phyloP scores from a whole-genome alignment of 164 flowering plant genomes.

The Liriodendron chinense region DNA sequence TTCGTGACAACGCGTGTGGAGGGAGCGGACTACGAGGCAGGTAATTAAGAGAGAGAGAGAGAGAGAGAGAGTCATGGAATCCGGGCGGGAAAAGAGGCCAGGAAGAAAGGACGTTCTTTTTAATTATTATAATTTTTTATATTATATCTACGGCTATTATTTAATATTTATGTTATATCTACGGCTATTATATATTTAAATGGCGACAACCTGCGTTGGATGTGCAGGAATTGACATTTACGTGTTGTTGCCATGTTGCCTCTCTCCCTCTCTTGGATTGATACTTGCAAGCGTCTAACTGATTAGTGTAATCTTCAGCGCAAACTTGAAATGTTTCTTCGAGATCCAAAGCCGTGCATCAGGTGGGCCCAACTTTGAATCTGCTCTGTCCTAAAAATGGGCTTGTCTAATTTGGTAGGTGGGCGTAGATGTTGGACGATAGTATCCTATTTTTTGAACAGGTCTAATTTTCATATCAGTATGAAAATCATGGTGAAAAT shows the following conservation, averaged over 20 bases:
- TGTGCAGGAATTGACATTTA: constrained; percentile 49
- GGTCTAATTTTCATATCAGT: too few species aligned
- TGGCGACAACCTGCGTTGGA: constrained; percentile 33
- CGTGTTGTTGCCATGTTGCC: constrained; percentile 24
- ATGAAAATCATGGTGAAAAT: too few species aligned
- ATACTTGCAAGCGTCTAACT: neutral
- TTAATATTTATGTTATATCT: neutral
- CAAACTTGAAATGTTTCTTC: neutral
- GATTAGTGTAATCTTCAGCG: neutral
- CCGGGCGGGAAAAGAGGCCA: neutral
- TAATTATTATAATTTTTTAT: neutral
- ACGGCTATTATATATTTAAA: constrained; percentile 1
- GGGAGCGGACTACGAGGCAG: neutral
- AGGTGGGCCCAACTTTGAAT: neutral
- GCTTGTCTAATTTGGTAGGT: too few species aligned
- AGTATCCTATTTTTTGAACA: too few species aligned
- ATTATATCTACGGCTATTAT: too few species aligned
- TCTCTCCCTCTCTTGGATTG: constrained; percentile 25
- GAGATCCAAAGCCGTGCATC: neutral
- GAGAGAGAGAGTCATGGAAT: constrained; percentile 1
- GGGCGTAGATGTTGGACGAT: too few species aligned
- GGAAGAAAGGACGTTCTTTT: constrained; percentile 3
- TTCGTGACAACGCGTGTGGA: neutral
- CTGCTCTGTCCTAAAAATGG: neutral
- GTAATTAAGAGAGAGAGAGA: too few species aligned